Percentiles rank a stretch among this genome's conserved stretches.
These are phyloP conservation scores for Colletotrichum scovillei DNA, from an alignment of 2,329 filamentous ascomycete species.

Conservation along the genomic window DNA sequence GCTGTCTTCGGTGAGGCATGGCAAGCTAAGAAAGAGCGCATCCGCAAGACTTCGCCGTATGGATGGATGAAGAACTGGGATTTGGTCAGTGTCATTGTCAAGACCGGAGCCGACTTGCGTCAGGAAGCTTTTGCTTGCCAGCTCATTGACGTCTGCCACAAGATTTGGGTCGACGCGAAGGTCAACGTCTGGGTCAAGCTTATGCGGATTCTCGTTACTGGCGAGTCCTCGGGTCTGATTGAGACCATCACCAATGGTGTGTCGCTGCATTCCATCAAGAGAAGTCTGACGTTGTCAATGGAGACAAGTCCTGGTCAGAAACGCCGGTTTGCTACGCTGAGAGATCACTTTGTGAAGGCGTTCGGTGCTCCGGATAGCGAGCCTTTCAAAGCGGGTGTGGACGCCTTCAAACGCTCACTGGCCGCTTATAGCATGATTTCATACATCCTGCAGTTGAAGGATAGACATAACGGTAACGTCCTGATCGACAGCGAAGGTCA, in stretches of 20 bases:
- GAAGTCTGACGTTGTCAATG: slow-evolving; percentile 81
- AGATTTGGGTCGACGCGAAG: slow-evolving; percentile 81
- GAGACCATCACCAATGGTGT: slow-evolving; percentile 92
- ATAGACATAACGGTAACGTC: slow-evolving; percentile 88
- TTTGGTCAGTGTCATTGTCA: slow-evolving; percentile 86
- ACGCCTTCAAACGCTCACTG: slow-evolving; percentile 84
- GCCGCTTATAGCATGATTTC: slow-evolving; percentile 88
- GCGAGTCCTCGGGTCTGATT: slow-evolving; percentile 85
- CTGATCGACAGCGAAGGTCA: slow-evolving; percentile 88
- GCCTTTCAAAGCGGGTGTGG: slow-evolving; percentile 76
- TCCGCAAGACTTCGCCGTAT: slow-evolving; percentile 85
- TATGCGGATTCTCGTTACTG: slow-evolving; percentile 88
- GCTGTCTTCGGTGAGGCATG: slow-evolving; percentile 90
- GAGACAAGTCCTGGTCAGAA: slow-evolving; percentile 74
- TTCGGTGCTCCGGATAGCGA: slow-evolving; percentile 79
- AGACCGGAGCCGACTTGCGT: slow-evolving; percentile 84
- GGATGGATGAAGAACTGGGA: slow-evolving; percentile 94
- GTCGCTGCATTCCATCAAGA: slow-evolving; percentile 86
- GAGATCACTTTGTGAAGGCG: slow-evolving; percentile 84
- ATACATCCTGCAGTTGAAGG: slow-evolving; percentile 86
- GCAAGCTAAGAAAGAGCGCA: slow-evolving; percentile 85
- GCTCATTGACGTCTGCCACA: slow-evolving; percentile 83
- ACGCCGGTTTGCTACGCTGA: slow-evolving; percentile 81
- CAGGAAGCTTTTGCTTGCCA: slow-evolving; percentile 91
- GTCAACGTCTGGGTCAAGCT: slow-evolving; percentile 88